Base-by-base conservation (phyloP, 2,329 filamentous ascomycete species). In the Ciborinia camelliae region DNA sequence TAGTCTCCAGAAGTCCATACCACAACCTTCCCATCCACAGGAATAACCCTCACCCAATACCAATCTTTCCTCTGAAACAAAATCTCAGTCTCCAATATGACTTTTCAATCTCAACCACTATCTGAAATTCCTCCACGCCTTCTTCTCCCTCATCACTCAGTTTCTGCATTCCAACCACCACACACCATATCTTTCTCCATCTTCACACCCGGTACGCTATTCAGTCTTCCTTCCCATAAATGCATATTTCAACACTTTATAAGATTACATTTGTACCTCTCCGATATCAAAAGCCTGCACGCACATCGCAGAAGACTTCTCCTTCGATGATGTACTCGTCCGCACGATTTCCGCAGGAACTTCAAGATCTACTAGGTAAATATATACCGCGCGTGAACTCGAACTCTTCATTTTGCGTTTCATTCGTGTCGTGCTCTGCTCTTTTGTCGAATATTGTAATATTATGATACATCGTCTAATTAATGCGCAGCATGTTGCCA, bases 401-500 rank as follows among this genome's bases (percentile, higher is more conserved):
- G 65, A 68, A 28, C 50, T 32, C 12, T 65, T 59, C 14, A 61
- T 54, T 2, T 41, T 5, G 6, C 48, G 51, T 6, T 50, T 15
- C 63, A 39, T n/a, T 51, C 65, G 41, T 70, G 64, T 0, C 62
- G 51, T 2, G 65, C 69, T 4, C 63, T 59, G 32, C 69, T 4
- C 63, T 59, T 28, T 68, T 68, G n/a, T 71, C 64, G 39, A 68
- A 69, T 1, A 68, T 26, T 1, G 58, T 66, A 12, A 68, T 65
- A 12, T 39, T 60, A n/a, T 65, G 35, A 47, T 71, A 60, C 2
- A n/a, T 35, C 15, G 50, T 58, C 65, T 64, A 81, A 15, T 78
- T 64, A 81, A 15, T 78, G 76, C 0, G 79, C 80, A 68, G 82
- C 76, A 68, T 82, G 81, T 68, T 83, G 80, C 72, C 78, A 82